Base-by-base conservation (phyloP, 306 rosid species). In the Castanea mollissima region DNA sequence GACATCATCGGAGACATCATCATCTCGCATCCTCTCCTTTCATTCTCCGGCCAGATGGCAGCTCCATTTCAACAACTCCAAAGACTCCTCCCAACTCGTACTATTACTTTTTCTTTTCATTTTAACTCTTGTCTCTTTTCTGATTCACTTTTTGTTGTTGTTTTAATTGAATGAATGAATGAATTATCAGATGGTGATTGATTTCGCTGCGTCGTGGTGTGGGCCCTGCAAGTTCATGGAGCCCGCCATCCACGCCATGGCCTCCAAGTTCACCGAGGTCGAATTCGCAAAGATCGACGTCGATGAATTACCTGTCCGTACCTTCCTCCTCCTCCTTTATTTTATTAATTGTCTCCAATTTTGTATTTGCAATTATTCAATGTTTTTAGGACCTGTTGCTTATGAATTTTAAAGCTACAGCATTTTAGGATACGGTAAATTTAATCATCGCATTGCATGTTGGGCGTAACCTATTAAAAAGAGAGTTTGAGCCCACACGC, bases 131-230 rank as follows among this genome's bases (percentile, higher is more conserved):
- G 16, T 4, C 16, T 9, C n/a, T 1, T 44, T 31, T 85, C 74
- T 81, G 55, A 54, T 19, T 79, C 35, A 5, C 5, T 19, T 3
- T 7, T 13, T 64, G 2, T 4, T 27, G 25, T 25, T 25, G 41
- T 16, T 58, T 59, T n/a, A 19, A 25, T 23, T 44, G 79, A 57
- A 6, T 38, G 46, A 41, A 8, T 41, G 46, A 41, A 8, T 41
- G 46, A 41, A 41, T 41, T 41, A 41, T 8, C 46, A 92, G 98
- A 32, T 80, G 60, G 99, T 96, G 82, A 81, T 96, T 23, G 99
- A 93, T 82, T 96, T 96, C 96, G 86, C 96, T 2, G 99, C 98
- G 3, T 55, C 94, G 35, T 96, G 98, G 99, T 96, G 99, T 74
- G 99, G 98, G 0, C 99, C 98, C 1, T 96, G 98, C 84, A 92